Base-by-base conservation (phyloP, 805 yeast species). In the Saccharomycopsis guyanensis region DNA sequence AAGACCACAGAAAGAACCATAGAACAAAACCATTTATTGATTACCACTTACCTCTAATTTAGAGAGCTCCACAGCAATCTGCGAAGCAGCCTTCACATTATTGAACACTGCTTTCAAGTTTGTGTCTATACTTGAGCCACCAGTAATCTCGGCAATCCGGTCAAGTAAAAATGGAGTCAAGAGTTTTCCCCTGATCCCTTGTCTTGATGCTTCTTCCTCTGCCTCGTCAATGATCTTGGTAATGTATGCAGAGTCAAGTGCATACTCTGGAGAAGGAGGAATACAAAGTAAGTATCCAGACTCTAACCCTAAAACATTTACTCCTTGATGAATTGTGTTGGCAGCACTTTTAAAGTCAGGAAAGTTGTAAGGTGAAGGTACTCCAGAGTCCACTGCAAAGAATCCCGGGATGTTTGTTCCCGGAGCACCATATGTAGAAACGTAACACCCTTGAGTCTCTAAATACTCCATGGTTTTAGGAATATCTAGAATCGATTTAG, bases 391-490 rank as follows among this genome's bases (percentile, higher is more conserved):
- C 38, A 86, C 66, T 19, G 85, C 73, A 61, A 82, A 87, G 56
- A 87, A 87, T 0, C 96, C 96, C 0, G 96, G 96, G 19, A 87
- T 69, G 31, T 69, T 66, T 2, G 73, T 63, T 0, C 77, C 76
- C 10, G 54, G 55, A 4, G 75, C 74, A 12, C 81, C 79, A 49
- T 63, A 64, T 0, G 96, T 87, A 3, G 82, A 75, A 6, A 87
- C 95, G 55, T 82, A 82, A 0, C 87, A 95, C 12, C 96, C 96
- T 62, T 86, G 88, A 0, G 96, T 87, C 61, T 87, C 96, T 44
- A 87, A 67, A 57, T 81, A 86, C 60, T 87, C 96, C 72, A 86
- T 70, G 0, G 96, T 88, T 52, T 82, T 70, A 7, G 73, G 78
- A 45, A 88, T 81, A 57, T 87, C 96, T 46, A 87, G 66, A 43